These are phyloP conservation scores for Penicillium psychrofluorescens DNA, from an alignment of 495 filamentous ascomycete species.

Conservation along the genomic window DNA sequence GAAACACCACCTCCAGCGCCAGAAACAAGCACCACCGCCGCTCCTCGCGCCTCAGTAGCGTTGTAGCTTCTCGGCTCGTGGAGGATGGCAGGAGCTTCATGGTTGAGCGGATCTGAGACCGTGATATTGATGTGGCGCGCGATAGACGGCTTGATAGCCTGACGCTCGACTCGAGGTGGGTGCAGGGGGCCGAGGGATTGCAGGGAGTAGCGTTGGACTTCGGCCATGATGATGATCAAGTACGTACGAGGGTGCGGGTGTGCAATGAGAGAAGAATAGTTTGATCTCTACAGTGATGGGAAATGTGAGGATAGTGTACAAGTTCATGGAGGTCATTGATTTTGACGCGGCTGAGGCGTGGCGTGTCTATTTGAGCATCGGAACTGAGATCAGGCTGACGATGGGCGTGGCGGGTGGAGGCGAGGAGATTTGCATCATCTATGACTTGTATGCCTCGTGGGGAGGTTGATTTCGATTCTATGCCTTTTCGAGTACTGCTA, in stretches of 20 bases:
- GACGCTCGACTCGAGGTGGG: conserved; percentile 10
- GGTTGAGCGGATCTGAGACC: conserved; percentile 20
- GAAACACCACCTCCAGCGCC: conserved; percentile 39
- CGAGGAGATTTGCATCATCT: neutral
- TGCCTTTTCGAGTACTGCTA: too few species aligned
- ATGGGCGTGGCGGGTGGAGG: neutral
- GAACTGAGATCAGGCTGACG: neutral
- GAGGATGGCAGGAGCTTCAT: conserved; percentile 18
- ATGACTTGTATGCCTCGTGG: too few species aligned
- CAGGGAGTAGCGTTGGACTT: conserved; percentile 3
- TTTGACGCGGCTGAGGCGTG: too few species aligned
- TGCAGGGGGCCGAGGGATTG: conserved; percentile 19
- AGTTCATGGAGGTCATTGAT: too few species aligned
- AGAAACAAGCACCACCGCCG: conserved; percentile 34
- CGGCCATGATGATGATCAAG: conserved; percentile 2
- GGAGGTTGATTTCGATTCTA: too few species aligned
- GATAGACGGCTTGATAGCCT: conserved; percentile 12
- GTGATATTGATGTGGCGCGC: conserved; percentile 13
- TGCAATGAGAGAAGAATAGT: neutral
- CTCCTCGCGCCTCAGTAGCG: conserved; percentile 4
- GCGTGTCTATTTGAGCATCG: neutral
- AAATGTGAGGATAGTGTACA: too few species aligned
- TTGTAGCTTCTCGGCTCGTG: conserved; percentile 17
- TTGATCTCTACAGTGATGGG: neutral
- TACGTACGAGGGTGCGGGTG: too few species aligned